phyloP scores from a whole-genome alignment of 2,329 filamentous ascomycete species.

The Xenosphaeropsis pyriputrescens region DNA sequence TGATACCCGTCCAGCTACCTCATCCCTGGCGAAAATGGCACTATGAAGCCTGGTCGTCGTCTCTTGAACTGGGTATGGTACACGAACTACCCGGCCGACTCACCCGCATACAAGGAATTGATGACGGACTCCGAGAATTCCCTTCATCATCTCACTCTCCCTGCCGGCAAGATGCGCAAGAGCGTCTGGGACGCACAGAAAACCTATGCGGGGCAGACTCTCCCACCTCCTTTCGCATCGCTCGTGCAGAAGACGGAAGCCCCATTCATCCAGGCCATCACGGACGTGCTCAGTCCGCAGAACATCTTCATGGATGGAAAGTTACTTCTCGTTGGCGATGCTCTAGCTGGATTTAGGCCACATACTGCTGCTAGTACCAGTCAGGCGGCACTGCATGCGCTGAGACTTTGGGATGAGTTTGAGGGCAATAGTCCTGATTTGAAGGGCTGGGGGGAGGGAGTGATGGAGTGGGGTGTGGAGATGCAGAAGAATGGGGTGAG shows the following conservation, averaged over 20 bases:
- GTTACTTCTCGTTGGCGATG: constrained; percentile 27
- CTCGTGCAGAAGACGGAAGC: constrained; percentile 22
- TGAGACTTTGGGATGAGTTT: constrained; percentile 8
- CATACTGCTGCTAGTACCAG: constrained; percentile 28
- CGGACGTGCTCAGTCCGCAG: constrained; percentile 20
- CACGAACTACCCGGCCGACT: constrained; percentile 15
- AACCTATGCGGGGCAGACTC: constrained; percentile 1
- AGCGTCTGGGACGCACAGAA: constrained; percentile 6
- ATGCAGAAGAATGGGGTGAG: background rate
- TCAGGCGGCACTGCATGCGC: constrained; percentile 20
- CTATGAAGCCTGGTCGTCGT: constrained; percentile 21
- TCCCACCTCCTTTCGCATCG: constrained; percentile 11
- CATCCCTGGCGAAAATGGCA: constrained; percentile 24
- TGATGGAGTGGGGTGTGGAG: background rate
- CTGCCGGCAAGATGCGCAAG: constrained; percentile 6
- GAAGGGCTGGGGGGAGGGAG: background rate
- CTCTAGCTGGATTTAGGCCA: constrained; percentile 26
- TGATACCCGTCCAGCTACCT: constrained; percentile 17
- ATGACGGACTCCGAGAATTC: constrained; percentile 17
- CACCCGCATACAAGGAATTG: constrained; percentile 10
- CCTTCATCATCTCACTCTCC: constrained; percentile 11
- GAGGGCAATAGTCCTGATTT: background rate
- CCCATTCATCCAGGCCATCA: constrained; percentile 27
- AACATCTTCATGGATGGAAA: constrained; percentile 22
- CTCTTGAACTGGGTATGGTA: constrained; percentile 32